phyloP scores from a whole-genome alignment of 139 green algal genomes.

The Gonium pectorale region DNA sequence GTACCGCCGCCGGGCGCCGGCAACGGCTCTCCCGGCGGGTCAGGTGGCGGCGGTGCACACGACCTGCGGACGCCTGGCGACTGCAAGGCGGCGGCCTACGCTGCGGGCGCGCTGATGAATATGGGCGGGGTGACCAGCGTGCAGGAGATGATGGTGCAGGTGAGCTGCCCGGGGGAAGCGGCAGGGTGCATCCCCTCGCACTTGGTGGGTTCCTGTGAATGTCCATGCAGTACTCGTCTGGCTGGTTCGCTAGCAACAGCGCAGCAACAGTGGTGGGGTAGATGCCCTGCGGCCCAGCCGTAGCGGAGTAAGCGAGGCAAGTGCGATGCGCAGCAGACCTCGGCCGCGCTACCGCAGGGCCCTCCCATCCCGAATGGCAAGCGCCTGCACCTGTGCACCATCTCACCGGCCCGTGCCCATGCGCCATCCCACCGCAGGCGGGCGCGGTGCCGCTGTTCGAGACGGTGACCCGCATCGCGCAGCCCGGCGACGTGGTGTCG shows the following conservation, averaged over 20 bases:
- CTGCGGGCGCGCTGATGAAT: slow-evolving; percentile 36
- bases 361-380: no score
- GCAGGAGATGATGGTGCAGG: slow-evolving; percentile 30
- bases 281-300: no score
- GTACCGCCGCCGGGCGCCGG: background rate
- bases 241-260: no score
- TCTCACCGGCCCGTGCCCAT: background rate
- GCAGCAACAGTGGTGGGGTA: no score
- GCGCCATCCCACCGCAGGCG: background rate
- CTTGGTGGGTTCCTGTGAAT: no score
- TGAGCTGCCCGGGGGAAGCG: no score
- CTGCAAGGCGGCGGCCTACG: slow-evolving; percentile 24
- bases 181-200: no score
- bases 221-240: no score
- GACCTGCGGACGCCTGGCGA: slow-evolving; percentile 12
- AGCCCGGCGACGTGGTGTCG: background rate
- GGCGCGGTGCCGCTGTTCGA: slow-evolving; percentile 15
- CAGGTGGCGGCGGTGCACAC: background rate
- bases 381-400: background rate
- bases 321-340: no score
- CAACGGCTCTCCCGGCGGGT: background rate
- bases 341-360: no score
- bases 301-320: no score
- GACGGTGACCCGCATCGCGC: background rate
- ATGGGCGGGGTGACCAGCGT: slow-evolving; percentile 23